Evolutionary conservation across 306 rosid species (phyloP), one percentile per base, ranked within the genome.

Genomic region (Quercus aquifolioides): DNA sequence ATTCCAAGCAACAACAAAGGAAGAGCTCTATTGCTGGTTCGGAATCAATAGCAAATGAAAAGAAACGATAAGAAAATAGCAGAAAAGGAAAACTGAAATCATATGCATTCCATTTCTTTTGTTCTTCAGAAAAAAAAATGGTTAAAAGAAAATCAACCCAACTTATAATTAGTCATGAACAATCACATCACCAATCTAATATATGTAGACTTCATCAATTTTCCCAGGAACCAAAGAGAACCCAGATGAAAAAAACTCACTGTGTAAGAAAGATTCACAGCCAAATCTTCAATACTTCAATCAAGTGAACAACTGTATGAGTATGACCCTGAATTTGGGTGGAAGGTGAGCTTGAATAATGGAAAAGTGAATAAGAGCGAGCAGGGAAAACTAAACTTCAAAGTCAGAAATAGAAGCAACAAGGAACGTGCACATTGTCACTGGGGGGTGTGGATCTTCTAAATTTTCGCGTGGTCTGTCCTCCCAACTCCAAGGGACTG

Each of bases 231-330:
- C 6, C 31, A 83, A 69, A 60, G 23, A 69, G 64, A 84, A 73
- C 78, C 89, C 81, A 74, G 64, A 59, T 76, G 79, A 71, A 65
- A 74, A 74, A 58, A 72, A 77, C 86, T 82, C 69, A 77, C 79
- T 12, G 23, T 69, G 74, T 54, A 54, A 70, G 46, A 23, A 33
- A 58, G 69, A 74, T 33, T 38, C 83, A 55, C 33, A 18, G 12
- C 52, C 73, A 35, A 55, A 70, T 52, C 17, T 69, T 10, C 25
- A 57, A 58, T 74, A 41, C 55, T 43, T 30, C 31, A 57, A 56
- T 33, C 68, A 63, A 72, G 52, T 4, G 41, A 73, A 52, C 49
- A 33, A 6, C 1, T 31, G 20, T 51, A 26, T n/a, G 79, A 63
- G 2, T 13, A 6, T 74, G 46, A 21, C 25, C 73, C 57, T 21